These are phyloP conservation scores for Fusarium subtropicale DNA, from an alignment of 2,329 filamentous ascomycete genomes.

Conservation along the genomic window DNA sequence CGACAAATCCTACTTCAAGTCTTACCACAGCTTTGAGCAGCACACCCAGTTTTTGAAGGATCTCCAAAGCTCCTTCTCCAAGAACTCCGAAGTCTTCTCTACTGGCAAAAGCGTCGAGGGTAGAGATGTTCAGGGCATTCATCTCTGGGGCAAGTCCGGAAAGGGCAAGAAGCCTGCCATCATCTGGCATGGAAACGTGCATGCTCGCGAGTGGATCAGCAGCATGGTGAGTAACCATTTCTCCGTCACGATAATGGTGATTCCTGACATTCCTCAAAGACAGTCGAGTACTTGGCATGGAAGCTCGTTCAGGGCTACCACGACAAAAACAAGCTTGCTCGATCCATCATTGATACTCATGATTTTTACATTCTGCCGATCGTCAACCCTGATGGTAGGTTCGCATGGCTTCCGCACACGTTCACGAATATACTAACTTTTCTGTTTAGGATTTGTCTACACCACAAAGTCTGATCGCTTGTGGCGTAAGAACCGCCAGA, in stretches of 20 bases:
- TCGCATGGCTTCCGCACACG: rapidly evolving
- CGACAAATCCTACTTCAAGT: constrained; percentile 59
- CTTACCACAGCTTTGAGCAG: constrained; percentile 64
- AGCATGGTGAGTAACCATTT: constrained; percentile 55
- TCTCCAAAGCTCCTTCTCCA: constrained; percentile 56
- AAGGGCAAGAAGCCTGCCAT: constrained; percentile 63
- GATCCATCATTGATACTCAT: constrained; percentile 64
- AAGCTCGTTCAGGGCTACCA: constrained; percentile 39
- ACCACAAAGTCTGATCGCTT: constrained; percentile 61
- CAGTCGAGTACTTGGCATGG: constrained; percentile 41
- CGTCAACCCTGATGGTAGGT: constrained; percentile 69
- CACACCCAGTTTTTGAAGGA: constrained; percentile 62
- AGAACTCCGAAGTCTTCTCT: constrained; percentile 61
- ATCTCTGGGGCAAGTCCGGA: constrained; percentile 62
- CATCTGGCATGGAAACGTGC: constrained; percentile 68
- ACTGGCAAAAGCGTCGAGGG: constrained; percentile 61
- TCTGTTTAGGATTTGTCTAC: constrained; percentile 61
- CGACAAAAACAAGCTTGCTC: constrained; percentile 23
- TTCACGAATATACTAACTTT: rapidly evolving
- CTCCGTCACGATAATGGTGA: rapidly evolving
- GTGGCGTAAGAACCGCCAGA: constrained; percentile 71
- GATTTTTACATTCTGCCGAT: constrained; percentile 75
- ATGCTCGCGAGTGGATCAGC: constrained; percentile 71
- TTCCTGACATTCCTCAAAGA: constrained; percentile 5
- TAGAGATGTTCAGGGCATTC: constrained; percentile 69